Evolutionary conservation across 2,329 filamentous ascomycete genomes (phyloP), one percentile per base, ranked within the genome.

Genomic region (Ceratocystis lukuohia): DNA sequence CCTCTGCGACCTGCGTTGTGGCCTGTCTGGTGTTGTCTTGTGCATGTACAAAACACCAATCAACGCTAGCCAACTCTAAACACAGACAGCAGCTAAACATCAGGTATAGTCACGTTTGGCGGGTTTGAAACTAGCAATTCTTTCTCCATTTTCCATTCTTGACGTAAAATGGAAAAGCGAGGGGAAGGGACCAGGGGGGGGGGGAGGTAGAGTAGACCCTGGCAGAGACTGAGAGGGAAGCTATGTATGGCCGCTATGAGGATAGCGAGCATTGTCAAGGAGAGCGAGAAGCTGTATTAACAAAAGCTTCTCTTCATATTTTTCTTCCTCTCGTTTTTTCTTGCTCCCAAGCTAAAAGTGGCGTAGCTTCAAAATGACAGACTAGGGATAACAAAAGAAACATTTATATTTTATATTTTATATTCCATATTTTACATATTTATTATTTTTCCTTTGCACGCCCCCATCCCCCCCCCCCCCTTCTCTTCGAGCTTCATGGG

Each of bases 141-240:
- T 59, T 33, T n/a, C 25, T 59, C 56, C 28, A 59, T 59, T 59
- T 59, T 33, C 56, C 28, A 59, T 59, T 59, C 56, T 59, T 20
- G 30, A 59, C 17, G 56, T 17, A 10, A 8, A 7, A 10, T 59
- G 10, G 56, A 33, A 20, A 4, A 22, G 15, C 10, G 56, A 37
- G 28, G 53, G 28, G 48, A 22, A 22, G 48, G 20, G 48, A 10
- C 20, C n/a, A 20, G 48, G 17, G 20, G 20, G 17, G 20, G 20
- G 15, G 46, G 46, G 5, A 48, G 5, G 46, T n/a, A 17, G 46
- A 28, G 50, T 10, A 25, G 50, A 56, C 48, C 48, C 22, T n/a
- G 50, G 12, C 22, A 25, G 50, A 17, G 8, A 48, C 46, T n/a
- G 46, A 48, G 50, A 56, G 50, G n/a, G 50, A 56, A 22, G 50